These are phyloP conservation scores for Nothomitra cinnamomea DNA, from an alignment of 2,329 filamentous ascomycete genomes.

Conservation along the genomic window DNA sequence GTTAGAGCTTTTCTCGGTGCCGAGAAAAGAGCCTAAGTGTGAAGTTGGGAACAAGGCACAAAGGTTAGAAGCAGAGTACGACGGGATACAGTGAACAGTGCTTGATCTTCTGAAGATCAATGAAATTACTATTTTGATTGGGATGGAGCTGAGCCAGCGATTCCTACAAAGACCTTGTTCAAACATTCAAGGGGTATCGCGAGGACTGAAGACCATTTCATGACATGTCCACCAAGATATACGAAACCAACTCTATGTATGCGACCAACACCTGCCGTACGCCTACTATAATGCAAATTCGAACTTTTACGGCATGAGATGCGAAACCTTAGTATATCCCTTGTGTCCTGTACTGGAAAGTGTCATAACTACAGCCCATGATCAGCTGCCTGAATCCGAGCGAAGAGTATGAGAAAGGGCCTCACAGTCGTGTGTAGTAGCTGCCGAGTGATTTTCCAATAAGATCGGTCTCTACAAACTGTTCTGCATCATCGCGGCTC, in stretches of 20 bases:
- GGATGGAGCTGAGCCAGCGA: neutral
- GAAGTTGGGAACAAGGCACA: neutral
- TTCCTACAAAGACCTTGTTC: neutral
- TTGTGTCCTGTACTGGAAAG: conserved; percentile 76
- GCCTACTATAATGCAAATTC: neutral
- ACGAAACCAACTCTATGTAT: neutral
- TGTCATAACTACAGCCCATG: conserved; percentile 47
- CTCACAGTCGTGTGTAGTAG: conserved; percentile 74
- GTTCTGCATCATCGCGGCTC: conserved; percentile 65
- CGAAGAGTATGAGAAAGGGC: neutral
- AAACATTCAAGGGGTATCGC: neutral
- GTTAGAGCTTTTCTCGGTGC: too few relatives aligned
- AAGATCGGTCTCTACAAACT: conserved; percentile 64
- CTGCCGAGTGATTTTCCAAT: conserved; percentile 69
- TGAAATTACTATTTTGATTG: neutral
- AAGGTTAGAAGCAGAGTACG: neutral
- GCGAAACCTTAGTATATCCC: conserved; percentile 53
- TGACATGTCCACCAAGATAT: neutral
- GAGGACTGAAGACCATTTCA: neutral
- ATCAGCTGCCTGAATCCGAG: conserved; percentile 10
- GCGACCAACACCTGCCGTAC: neutral
- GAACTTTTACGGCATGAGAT: neutral
- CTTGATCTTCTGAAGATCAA: neutral
- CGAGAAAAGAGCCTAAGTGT: too few relatives aligned
- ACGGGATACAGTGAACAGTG: neutral